These are phyloP conservation scores for Pichia sp. DNA, from an alignment of 1,139 yeast genomes.

Conservation along the genomic window DNA sequence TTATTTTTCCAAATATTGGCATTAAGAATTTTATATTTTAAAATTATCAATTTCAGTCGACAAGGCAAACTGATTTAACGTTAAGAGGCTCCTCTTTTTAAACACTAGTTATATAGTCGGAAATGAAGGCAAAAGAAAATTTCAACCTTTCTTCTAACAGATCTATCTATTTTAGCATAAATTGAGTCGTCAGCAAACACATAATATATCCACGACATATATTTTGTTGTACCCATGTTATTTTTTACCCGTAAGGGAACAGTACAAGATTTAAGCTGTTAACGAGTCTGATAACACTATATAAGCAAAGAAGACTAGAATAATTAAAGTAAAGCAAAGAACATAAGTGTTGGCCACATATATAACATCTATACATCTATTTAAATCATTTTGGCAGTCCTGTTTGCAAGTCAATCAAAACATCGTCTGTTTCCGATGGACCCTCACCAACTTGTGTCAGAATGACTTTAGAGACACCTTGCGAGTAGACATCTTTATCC, in stretches of 20 bases:
- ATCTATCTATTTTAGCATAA: background rate
- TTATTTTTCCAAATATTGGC: too few species aligned
- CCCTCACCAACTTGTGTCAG: slow-evolving; percentile 86
- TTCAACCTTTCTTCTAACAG: background rate
- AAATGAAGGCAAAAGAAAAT: too few species aligned
- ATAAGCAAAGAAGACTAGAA: background rate
- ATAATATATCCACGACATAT: background rate
- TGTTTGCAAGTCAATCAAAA: slow-evolving; percentile 48
- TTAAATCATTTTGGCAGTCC: slow-evolving; percentile 38
- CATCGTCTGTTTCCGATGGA: slow-evolving; percentile 55
- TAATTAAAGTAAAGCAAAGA: background rate
- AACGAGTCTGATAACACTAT: background rate
- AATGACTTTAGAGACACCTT: slow-evolving; percentile 77
- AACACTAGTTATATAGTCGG: too few species aligned
- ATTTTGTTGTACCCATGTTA: background rate
- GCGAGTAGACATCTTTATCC: slow-evolving; percentile 46
- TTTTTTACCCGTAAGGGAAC: background rate
- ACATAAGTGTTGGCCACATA: background rate
- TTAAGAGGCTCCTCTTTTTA: too few species aligned
- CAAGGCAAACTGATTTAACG: too few species aligned
- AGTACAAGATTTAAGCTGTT: background rate
- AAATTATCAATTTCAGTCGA: too few species aligned
- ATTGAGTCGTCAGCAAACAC: background rate
- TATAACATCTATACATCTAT: background rate
- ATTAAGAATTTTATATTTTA: too few species aligned